These are phyloP conservation scores for Coleophoma eucalyptorum DNA, from an alignment of 2,329 filamentous ascomycete genomes.

Conservation along the genomic window DNA sequence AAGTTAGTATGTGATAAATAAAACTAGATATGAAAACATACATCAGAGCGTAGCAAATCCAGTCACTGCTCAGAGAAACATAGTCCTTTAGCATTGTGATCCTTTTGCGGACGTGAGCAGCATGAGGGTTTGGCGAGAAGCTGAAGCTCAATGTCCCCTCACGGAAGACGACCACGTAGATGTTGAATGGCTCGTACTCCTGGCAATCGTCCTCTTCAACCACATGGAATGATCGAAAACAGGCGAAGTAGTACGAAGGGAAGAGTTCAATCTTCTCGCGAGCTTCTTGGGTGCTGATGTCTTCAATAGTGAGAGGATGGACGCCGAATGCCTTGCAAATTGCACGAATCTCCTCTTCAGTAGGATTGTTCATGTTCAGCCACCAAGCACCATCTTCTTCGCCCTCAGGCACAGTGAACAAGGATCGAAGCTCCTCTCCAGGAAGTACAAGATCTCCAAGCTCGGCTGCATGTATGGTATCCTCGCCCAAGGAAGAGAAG, in stretches of 20 bases:
- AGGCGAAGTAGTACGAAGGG: conserved; percentile 96
- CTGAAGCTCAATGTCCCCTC: conserved; percentile 95
- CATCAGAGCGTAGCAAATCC: conserved; percentile 99
- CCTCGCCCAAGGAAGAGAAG: conserved; percentile 93
- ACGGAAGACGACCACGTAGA: conserved; percentile 95
- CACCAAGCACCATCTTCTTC: conserved; percentile 87
- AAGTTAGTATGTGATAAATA: conserved; percentile 6
- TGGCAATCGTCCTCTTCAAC: conserved; percentile 75
- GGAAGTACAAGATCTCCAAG: conserved; percentile 85
- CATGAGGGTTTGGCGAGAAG: conserved; percentile 83
- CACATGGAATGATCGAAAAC: conserved; percentile 86
- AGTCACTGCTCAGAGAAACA: conserved; percentile 89
- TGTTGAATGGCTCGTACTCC: conserved; percentile 91
- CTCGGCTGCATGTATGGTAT: conserved; percentile 86
- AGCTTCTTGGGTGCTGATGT: conserved; percentile 92
- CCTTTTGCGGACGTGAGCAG: conserved; percentile 82
- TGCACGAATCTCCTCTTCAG: conserved; percentile 79
- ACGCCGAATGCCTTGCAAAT: conserved; percentile 95
- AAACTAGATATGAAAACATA: conserved; percentile 39
- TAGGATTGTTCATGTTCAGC: conserved; percentile 90
- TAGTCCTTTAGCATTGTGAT: conserved; percentile 94
- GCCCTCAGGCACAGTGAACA: conserved; percentile 68
- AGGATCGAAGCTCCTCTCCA: conserved; percentile 82
- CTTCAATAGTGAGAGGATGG: conserved; percentile 92
- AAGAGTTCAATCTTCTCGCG: conserved; percentile 99